Conservation (phyloP, 306 rosid genomes). For the Rosa persica region DNA sequence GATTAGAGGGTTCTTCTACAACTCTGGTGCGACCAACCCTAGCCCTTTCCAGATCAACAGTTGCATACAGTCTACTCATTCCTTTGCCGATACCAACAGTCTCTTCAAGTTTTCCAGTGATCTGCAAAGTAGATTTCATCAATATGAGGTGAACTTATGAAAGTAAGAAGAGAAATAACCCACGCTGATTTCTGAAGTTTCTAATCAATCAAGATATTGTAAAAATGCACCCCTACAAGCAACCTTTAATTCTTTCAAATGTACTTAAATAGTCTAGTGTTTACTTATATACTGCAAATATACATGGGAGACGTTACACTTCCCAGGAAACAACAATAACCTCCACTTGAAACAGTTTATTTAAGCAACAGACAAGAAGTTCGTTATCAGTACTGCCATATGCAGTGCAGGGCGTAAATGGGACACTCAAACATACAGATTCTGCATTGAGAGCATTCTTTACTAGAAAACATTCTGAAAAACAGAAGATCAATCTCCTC, state of each 20-base stretch:
- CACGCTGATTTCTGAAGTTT: background rate
- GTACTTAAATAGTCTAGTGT: background rate
- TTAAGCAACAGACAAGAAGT: background rate
- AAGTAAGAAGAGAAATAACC: background rate
- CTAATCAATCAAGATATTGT: constrained; percentile 1
- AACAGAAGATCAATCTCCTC: background rate
- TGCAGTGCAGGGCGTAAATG: background rate
- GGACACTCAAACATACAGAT: background rate
- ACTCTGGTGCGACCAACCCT: constrained; percentile 54
- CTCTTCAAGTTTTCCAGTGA: constrained; percentile 37
- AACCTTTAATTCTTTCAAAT: background rate
- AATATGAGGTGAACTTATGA: constrained; percentile 2
- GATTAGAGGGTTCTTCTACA: constrained; percentile 32
- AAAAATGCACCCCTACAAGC: background rate
- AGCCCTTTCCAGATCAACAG: constrained; percentile 44
- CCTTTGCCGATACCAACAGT: constrained; percentile 46
- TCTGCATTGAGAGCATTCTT: too few relatives aligned
- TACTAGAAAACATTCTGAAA: background rate
- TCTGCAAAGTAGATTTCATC: constrained; percentile 16
- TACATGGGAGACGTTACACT: background rate
- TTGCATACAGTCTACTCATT: constrained; percentile 34
- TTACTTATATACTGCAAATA: background rate
- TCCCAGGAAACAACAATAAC: background rate
- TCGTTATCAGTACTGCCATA: background rate
- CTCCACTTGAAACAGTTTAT: background rate